phyloP scores from a whole-genome alignment of 1,139 yeast genomes.

The Sugiyamaella neomexicana region DNA sequence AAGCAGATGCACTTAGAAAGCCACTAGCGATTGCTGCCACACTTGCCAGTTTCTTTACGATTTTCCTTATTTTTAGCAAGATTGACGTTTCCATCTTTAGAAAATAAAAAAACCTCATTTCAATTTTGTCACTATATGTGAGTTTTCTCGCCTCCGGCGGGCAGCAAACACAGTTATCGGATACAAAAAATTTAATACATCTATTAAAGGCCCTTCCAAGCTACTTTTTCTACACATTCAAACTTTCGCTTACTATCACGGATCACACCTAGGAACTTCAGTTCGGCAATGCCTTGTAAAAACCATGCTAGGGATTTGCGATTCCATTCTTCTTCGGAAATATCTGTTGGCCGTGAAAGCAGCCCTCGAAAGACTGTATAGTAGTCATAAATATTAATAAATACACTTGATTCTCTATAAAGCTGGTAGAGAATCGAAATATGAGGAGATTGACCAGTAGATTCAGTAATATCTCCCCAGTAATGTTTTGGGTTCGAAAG shows the following conservation, averaged over 20 bases:
- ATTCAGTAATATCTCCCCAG: slow-evolving; percentile 28
- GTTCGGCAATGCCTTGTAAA: slow-evolving; percentile 57
- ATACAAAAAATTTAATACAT: not conserved
- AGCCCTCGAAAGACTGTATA: slow-evolving; percentile 67
- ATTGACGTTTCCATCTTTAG: slow-evolving; percentile 40
- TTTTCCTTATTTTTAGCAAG: slow-evolving; percentile 52
- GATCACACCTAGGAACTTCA: slow-evolving; percentile 55
- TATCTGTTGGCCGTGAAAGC: slow-evolving; percentile 43
- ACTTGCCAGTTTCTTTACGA: slow-evolving; percentile 60
- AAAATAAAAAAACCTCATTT: slow-evolving; percentile 2
- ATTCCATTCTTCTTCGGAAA: slow-evolving; percentile 50
- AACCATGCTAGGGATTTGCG: slow-evolving; percentile 55
- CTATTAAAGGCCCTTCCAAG: slow-evolving; percentile 58
- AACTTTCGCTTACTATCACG: slow-evolving; percentile 51
- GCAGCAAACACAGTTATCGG: too few species aligned
- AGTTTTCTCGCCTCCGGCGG: too few species aligned
- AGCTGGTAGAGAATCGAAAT: slow-evolving; percentile 62
- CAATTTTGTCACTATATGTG: too few species aligned
- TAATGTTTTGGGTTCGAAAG: slow-evolving; percentile 42
- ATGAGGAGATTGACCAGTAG: slow-evolving; percentile 43
- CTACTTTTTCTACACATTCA: slow-evolving; percentile 56
- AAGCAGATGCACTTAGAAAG: slow-evolving; percentile 56
- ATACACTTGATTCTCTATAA: slow-evolving; percentile 77
- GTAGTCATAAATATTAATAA: slow-evolving; percentile 75
- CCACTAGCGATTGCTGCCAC: slow-evolving; percentile 67